Conservation (phyloP, 208 protist species). For the Leishmania major region DNA sequence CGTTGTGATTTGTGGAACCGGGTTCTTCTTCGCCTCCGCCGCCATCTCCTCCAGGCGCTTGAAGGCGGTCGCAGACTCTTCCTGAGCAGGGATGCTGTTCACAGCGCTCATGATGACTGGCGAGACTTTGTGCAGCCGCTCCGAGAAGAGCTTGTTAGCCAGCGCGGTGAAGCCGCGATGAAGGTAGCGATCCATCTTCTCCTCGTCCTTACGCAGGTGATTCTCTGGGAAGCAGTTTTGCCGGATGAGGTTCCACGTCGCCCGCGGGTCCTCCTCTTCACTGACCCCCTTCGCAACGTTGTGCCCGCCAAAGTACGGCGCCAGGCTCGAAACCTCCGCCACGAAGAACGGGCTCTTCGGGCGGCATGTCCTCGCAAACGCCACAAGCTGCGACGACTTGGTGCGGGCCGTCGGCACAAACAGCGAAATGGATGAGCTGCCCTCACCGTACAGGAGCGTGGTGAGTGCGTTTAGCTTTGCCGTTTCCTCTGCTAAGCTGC, state of each 20-base stretch:
- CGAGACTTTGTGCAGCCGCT: slow-evolving; percentile 81
- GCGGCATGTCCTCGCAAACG: slow-evolving; percentile 86
- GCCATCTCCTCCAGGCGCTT: slow-evolving; percentile 41
- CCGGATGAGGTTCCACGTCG: slow-evolving; percentile 75
- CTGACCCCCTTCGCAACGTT: slow-evolving; percentile 61
- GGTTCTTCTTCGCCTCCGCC: slow-evolving; percentile 55
- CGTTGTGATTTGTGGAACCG: slow-evolving; percentile 62
- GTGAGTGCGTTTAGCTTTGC: slow-evolving; percentile 84
- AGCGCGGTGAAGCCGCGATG: slow-evolving; percentile 82
- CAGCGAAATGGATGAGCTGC: slow-evolving; percentile 87
- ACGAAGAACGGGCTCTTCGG: slow-evolving; percentile 93
- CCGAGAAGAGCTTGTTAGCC: slow-evolving; percentile 89
- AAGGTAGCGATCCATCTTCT: slow-evolving; percentile 72
- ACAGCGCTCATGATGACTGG: slow-evolving; percentile 75
- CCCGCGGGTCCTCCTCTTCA: slow-evolving; percentile 68
- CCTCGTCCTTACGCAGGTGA: slow-evolving; percentile 62
- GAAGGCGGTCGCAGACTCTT: slow-evolving; percentile 37
- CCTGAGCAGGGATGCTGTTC: slow-evolving; percentile 77
- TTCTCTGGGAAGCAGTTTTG: slow-evolving; percentile 75
- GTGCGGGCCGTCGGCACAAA: slow-evolving; percentile 87
- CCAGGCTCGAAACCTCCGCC: slow-evolving; percentile 74
- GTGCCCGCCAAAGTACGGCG: slow-evolving; percentile 71
- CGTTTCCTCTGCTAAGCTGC: slow-evolving; percentile 85
- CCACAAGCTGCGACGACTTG: slow-evolving; percentile 74
- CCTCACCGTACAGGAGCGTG: slow-evolving; percentile 88